Conservation (phyloP, 805 yeast species). For the Sungouiozyma ichnusensis region DNA sequence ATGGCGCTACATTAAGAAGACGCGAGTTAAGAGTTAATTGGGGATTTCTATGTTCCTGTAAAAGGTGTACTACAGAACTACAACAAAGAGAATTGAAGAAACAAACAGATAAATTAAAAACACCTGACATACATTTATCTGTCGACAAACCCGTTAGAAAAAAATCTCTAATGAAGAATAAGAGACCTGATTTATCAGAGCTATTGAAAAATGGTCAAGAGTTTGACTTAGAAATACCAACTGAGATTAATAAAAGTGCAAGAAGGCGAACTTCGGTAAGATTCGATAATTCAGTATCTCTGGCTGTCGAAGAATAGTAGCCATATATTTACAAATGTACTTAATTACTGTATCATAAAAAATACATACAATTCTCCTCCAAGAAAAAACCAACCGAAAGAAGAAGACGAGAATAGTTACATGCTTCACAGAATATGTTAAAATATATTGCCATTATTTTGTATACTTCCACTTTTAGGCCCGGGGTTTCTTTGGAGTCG, state of each 20-base stretch:
- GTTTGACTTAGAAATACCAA: conserved; percentile 40
- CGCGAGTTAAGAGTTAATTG: conserved; percentile 59
- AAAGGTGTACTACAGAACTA: conserved; percentile 50
- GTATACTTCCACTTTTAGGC: too few relatives aligned
- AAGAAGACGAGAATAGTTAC: not conserved
- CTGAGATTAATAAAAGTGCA: conserved; percentile 15
- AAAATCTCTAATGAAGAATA: conserved; percentile 25
- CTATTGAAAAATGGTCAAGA: conserved; percentile 37
- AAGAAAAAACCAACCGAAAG: not conserved
- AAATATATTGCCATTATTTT: too few relatives aligned
- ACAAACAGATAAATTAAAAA: not conserved
- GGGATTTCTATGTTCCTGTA: conserved; percentile 69
- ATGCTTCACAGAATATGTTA: too few relatives aligned
- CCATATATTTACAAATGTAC: not conserved
- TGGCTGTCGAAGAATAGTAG: conserved; percentile 32
- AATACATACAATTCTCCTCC: not conserved
- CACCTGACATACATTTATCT: not conserved
- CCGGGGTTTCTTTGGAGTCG: not conserved
- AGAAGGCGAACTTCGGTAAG: conserved; percentile 55
- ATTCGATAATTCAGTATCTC: conserved; percentile 50
- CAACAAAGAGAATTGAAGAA: not conserved
- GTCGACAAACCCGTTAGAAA: conserved; percentile 9
- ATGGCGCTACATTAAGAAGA: conserved; percentile 52
- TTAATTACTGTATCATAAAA: not conserved
- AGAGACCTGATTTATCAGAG: conserved; percentile 35